Conservation (phyloP, 257 asterid species). For the Nicotiana undulata region DNA sequence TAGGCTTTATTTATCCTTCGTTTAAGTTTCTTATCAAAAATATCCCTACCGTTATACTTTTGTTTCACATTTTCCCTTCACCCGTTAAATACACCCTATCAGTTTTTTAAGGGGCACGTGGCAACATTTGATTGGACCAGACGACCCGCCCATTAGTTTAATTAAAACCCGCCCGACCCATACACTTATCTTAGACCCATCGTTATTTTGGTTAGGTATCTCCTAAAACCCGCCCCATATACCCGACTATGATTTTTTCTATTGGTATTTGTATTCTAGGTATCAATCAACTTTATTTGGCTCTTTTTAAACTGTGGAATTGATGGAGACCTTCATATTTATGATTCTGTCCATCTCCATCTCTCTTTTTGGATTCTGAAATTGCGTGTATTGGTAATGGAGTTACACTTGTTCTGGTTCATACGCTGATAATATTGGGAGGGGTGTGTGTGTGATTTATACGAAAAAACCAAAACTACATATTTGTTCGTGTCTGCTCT, state of each 20-base stretch:
- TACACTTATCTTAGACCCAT: too few species aligned
- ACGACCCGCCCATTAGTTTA: too few species aligned
- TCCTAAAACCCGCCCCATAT: too few species aligned
- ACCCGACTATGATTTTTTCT: not conserved
- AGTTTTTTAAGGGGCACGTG: too few species aligned
- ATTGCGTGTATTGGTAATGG: not conserved
- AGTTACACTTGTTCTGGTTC: not conserved
- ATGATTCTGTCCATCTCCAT: not conserved
- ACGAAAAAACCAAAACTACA: not conserved
- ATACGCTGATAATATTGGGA: not conserved
- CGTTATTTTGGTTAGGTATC: too few species aligned
- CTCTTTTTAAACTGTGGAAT: conserved; percentile 81
- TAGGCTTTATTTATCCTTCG: too few species aligned
- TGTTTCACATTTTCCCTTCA: too few species aligned
- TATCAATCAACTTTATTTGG: conserved; percentile 92
- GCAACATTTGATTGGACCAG: too few species aligned
- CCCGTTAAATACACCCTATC: too few species aligned
- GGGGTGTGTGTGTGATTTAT: not conserved
- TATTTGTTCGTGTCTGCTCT: not conserved
- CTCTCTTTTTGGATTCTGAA: not conserved
- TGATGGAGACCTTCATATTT: conserved; percentile 83
- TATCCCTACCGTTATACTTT: too few species aligned
- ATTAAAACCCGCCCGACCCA: too few species aligned
- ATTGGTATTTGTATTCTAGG: conserved; percentile 30
- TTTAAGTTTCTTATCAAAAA: too few species aligned